Evolutionary conservation across 140 eudicot genomes (phyloP), one percentile per base, ranked within the genome.

Genomic region (Oenanthe javanica): DNA sequence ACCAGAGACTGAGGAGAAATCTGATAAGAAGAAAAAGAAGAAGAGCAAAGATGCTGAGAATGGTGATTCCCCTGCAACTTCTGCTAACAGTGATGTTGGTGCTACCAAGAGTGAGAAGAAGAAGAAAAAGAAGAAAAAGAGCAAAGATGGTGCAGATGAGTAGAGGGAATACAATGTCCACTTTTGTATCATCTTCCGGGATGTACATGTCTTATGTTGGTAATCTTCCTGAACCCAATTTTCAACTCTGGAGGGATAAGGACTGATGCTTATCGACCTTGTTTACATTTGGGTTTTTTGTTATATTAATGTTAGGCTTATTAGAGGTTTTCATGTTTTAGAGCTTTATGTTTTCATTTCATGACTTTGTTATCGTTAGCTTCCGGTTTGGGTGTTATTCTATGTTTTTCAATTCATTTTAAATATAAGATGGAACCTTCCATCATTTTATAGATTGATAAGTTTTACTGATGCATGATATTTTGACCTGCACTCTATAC

Each of bases 1-100:
- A 1, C 86, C 75, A 31, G 36, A 31, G 36, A 31, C 0, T 49
- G 87, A 80, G 79, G 52, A 49, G 52, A 79, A 67, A 67, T 67
- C 73, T 10, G 73, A 67, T 42, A 67, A 67, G 73, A 67, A 67
- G 8, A 67, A 67, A 11, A 67, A 67, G 73, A 67, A 67, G 7
- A 67, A 67, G 73, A 67, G 73, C 73, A 67, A 67, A 67, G 73
- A 67, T 31, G 14, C 25, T 31, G 73, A 67, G 43, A 67, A 67
- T 67, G 73, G 46, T 9, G 46, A 67, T 67, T 67, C 25, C 9
- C 73, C 43, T 67, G 54, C 63, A 49, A 63, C 79, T 75, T 46
- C 79, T n/a, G 79, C 49, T 48, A 63, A 16, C 23, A 25, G 63
- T 75, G 63, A 75, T 4, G 79, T 48, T 48, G 79, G 14, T 7